Evolutionary conservation across 768 basidiomycete genomes (phyloP), one percentile per base, ranked within the genome.

Genomic region (Hebeloma cylindrosporum): DNA sequence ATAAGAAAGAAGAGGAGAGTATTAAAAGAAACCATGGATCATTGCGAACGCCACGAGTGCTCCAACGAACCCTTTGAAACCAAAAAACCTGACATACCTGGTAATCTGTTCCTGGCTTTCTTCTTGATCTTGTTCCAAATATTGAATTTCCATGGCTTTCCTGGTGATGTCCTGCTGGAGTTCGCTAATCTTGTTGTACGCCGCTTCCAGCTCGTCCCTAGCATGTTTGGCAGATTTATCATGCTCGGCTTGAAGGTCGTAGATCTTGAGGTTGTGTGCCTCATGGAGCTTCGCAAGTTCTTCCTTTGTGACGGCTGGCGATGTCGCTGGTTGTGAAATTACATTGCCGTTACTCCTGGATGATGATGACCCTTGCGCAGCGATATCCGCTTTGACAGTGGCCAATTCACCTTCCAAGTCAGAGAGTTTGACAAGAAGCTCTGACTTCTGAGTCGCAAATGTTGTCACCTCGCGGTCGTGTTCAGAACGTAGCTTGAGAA

Each of bases 81-180:
- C 71, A 66, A 80, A 82, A 30, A 21, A 13, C 22, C 31, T 42
- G 30, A 81, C 85, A 69, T 85, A 91, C 88, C 83, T 79, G 58
- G 82, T 82, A 45, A 90, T 82, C 47, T 81, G 77, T 58, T 88
- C 85, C 54, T 82, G 74, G 49, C 58, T 79, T 54, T 92, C 90
- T 30, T 90, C 87, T 59, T 85, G 80, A 18, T 89, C 87, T 60
- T 82, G 78, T 59, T 88, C 88, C 44, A 88, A 73, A 63, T 83
- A 87, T 52, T 80, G 74, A 34, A 91, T 84, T 66, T 92, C 90
- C 86, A 92, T 83, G 45, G 74, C 73, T 64, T 88, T 89, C 49
- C 84, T 74, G 4, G 67, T 71, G 40, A 87, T 66, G 50, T 86
- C 82, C 45, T 76, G 70, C 55, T 82, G 72, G 33, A 83, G 67